A percentile compares a stretch with the other conserved stretches of the same genome.
These are phyloP conservation scores for Larix kaempferi DNA, from an alignment of 75 land plant species.

Conservation along the genomic window DNA sequence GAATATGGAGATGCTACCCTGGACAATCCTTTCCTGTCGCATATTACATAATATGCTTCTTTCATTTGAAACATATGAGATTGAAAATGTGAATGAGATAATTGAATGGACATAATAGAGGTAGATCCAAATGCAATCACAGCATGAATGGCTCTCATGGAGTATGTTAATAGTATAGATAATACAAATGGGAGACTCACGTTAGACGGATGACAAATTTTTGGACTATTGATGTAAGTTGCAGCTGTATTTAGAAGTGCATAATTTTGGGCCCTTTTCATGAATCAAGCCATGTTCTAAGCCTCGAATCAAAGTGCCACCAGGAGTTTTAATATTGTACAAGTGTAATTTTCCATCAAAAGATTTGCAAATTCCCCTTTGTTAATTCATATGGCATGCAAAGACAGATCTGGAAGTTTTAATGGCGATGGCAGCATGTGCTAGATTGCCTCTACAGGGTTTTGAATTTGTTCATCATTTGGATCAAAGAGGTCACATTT, in stretches of 20 bases:
- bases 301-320: too few relatives aligned
- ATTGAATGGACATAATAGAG: not conserved
- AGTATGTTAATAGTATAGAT: conserved; percentile 8
- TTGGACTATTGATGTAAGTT: not conserved
- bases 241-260: not conserved
- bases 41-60: conserved; percentile 10
- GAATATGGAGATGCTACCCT: not conserved
- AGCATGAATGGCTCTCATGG: conserved; percentile 3
- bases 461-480: too few relatives aligned
- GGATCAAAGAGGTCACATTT: too few relatives aligned
- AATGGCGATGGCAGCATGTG: too few relatives aligned
- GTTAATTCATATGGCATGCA: too few relatives aligned
- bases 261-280: not conserved
- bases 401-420: too few relatives aligned
- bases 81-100: not conserved
- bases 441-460: too few relatives aligned
- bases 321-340: too few relatives aligned
- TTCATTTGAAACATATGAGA: not conserved
- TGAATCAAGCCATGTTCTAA: too few relatives aligned
- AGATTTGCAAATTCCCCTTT: too few relatives aligned
- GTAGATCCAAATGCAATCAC: conserved; percentile 3
- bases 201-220: not conserved
- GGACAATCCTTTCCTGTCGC: conserved; percentile 18
- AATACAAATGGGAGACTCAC: not conserved
- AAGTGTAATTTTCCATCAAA: too few relatives aligned